These are phyloP conservation scores for Leucogyrophana mollusca DNA, from an alignment of 768 basidiomycete species.

Conservation along the genomic window DNA sequence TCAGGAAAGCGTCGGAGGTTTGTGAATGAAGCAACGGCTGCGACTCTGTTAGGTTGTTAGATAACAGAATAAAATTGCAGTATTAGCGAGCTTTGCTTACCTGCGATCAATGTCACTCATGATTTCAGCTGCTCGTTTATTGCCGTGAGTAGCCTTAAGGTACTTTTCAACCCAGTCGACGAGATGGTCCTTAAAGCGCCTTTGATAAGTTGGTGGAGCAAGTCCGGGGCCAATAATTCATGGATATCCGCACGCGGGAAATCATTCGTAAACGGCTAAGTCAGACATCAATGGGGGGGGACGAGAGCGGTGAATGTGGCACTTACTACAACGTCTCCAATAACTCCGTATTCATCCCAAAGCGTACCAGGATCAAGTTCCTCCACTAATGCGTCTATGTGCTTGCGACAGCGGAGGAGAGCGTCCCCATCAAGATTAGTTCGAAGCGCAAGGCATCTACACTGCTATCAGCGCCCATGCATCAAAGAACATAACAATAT, in stretches of 20 bases:
- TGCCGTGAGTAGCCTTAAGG: conserved; percentile 14
- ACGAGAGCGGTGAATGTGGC: background rate
- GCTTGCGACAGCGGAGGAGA: conserved; percentile 11
- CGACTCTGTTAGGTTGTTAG: conserved; percentile 14
- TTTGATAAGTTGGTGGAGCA: conserved; percentile 36
- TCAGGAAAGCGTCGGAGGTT: conserved; percentile 15
- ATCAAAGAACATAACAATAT: background rate
- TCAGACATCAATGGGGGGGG: background rate
- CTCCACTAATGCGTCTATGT: conserved; percentile 15
- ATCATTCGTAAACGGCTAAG: conserved; percentile 33
- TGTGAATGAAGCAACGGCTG: conserved; percentile 16
- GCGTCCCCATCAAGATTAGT: background rate
- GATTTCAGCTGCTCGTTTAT: conserved; percentile 16
- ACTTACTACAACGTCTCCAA: conserved; percentile 20
- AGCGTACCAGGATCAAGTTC: conserved; percentile 7
- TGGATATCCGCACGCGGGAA: conserved; percentile 38
- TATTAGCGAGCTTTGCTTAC: conserved; percentile 9
- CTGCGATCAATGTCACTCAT: conserved; percentile 31
- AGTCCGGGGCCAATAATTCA: conserved; percentile 27
- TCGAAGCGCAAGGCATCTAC: background rate
- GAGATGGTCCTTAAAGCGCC: conserved; percentile 39
- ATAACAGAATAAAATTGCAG: too few species aligned
- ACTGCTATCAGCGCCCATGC: background rate
- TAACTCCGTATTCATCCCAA: conserved; percentile 25
- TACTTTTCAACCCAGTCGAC: conserved; percentile 32